Base-by-base conservation (phyloP, 2,329 filamentous ascomycete genomes). In the Dryadomyces quercus-mongolicae region DNA sequence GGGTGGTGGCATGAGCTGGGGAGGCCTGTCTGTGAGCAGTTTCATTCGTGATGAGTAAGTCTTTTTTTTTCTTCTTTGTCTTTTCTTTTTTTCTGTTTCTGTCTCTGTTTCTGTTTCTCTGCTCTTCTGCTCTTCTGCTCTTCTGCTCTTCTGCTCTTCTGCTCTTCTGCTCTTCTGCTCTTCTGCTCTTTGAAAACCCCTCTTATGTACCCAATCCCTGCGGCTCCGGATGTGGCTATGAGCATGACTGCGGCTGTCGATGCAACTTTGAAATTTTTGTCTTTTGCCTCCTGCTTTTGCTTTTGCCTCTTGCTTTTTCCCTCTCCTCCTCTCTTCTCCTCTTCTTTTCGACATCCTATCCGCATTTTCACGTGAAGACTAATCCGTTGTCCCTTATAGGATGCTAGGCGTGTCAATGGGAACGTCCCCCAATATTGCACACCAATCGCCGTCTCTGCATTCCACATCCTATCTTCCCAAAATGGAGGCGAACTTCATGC, bases 391-490 rank as follows among this genome's bases (percentile, higher is more conserved):
- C 61, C 56, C 62, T 60, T 60, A 61, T 67, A 96, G 90, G 68
- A 91, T 96, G 65, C 85, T 94, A 67, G 96, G 96, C 88, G 57
- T 57, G 1, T 55, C 57, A 7, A 60, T 60, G 57, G 91, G 93
- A 64, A 96, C 90, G 18, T 97, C 93, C n/a, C 93, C 93, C 12
- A 95, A 92, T 65, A 68, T 72, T 56, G 83, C 78, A 55, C 81
- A 91, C 63, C 86, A 91, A 68, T 95, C 91, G n/a, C 89, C 93
- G 0, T 96, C 92, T 1, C 94, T 89, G 63, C 92, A 97, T 69
- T 97, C 92, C 1, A 95, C 91, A 7, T 97, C 93, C 25, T 97
- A 97, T 67, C 80, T 96, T 1, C 92, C 91, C 10, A 96, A 95
- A 69, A 82, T 96, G 65, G 93, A 98, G 70, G 92, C 92, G 58